phyloP scores from a whole-genome alignment of 148 eudicot genomes.

The Selenicereus undatus region DNA sequence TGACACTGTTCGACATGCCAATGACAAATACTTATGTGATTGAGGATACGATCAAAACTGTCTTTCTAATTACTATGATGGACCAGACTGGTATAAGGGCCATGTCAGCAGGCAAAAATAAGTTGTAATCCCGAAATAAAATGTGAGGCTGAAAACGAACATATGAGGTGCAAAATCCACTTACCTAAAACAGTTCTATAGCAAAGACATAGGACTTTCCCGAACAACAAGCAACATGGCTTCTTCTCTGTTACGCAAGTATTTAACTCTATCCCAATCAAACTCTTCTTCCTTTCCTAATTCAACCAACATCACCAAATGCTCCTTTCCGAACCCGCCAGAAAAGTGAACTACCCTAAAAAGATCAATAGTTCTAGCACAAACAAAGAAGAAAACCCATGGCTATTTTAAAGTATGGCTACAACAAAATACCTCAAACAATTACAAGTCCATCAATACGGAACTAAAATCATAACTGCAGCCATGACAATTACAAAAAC shows the following conservation, averaged over 20 bases:
- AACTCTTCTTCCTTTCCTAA: conserved; percentile 33
- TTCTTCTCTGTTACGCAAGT: conserved; percentile 61
- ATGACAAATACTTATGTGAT: background rate
- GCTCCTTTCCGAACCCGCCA: conserved; percentile 28
- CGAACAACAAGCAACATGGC: too few species aligned
- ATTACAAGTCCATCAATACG: too few species aligned
- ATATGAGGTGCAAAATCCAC: conserved; percentile 9
- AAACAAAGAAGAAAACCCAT: conserved; percentile 59
- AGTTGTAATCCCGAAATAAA: too few species aligned
- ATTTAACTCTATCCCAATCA: conserved; percentile 39
- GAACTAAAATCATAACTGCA: too few species aligned
- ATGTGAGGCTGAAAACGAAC: conserved; percentile 27
- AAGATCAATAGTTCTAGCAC: conserved; percentile 25
- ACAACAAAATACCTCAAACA: too few species aligned
- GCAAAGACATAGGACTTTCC: too few species aligned
- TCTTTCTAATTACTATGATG: background rate
- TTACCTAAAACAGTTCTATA: conserved; percentile 15
- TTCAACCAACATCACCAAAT: conserved; percentile 27
- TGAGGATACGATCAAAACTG: background rate
- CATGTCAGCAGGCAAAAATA: background rate
- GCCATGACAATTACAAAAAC: too few species aligned
- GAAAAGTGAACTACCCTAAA: conserved; percentile 21
- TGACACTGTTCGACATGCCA: background rate
- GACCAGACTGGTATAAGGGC: background rate
- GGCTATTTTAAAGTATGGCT: too few species aligned